Evolutionary conservation across 2,329 filamentous ascomycete species (phyloP).

Genomic region (Aspergillus floridensis): DNA sequence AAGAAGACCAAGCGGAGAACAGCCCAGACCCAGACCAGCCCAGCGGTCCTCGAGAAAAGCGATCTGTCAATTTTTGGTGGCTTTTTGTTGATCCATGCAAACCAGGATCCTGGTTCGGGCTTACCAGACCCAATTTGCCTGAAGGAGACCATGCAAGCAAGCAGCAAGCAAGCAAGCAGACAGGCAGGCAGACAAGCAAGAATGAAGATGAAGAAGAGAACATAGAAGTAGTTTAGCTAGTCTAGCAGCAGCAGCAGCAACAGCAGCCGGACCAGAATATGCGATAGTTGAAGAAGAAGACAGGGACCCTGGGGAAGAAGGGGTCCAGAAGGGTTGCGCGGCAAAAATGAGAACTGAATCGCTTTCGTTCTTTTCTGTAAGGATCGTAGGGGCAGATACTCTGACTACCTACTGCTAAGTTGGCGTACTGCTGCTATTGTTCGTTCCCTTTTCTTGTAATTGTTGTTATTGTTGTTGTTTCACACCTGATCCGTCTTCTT

Average conservation of each 20-base stretch:
- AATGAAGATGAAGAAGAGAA: conserved; percentile 4
- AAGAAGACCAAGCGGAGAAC: conserved; percentile 9
- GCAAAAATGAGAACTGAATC: neutral
- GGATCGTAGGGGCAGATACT: neutral
- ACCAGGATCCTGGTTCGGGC: conserved; percentile 14
- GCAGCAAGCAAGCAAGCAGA: conserved; percentile 7
- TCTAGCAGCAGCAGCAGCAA: neutral
- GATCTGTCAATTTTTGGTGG: conserved; percentile 32
- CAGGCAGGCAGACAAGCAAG: conserved; percentile 12
- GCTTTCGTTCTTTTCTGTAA: conserved; percentile 5
- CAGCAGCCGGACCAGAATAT: neutral
- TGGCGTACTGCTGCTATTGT: too few relatives aligned
- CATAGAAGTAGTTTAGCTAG: neutral
- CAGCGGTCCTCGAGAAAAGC: conserved; percentile 14
- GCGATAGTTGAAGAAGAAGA: neutral
- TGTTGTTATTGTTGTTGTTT: neutral
- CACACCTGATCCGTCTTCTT: neutral
- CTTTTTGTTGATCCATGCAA: conserved; percentile 19
- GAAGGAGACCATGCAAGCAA: conserved; percentile 11
- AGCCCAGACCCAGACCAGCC: conserved; percentile 11
- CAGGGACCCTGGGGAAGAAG: neutral
- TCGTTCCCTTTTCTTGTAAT: too few relatives aligned
- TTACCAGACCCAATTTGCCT: conserved; percentile 13
- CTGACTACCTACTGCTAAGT: too few relatives aligned
- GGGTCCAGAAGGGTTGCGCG: neutral